Evolutionary conservation across 495 filamentous ascomycete species (phyloP), one percentile per base, ranked within the genome.

Genomic region (Aspergillus avenaceus): DNA sequence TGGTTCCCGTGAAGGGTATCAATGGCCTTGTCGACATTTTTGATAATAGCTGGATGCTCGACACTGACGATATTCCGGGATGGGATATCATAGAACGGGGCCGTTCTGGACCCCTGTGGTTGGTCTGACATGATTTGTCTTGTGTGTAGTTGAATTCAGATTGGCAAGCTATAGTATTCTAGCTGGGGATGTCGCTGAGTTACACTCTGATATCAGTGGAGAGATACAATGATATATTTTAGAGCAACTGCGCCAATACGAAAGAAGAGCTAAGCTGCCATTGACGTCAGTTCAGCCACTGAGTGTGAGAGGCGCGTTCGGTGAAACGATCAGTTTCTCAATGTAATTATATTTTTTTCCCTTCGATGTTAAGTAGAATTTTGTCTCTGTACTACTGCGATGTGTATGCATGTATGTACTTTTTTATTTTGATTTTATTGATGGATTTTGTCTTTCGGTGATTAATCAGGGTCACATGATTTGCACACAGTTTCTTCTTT

Each of bases 31-130:
- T 95, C 85, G 45, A 96, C 59, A 67, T 96, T 85, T 57, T 80
- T 81, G 58, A 97, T 72, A 43, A 95, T 82, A 51, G 84, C 85
- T 5, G 95, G 93, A 66, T 97, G 91, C 61, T 98, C 93, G 19
- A 97, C 78, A 49, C 83, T 84, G 26, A 90, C 79, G 37, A 97
- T 72, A 16, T 75, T 73, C 34, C 79, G 74, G 26, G 73, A 51
- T 2, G 88, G 90, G 23, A 96, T 72, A 0, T 67, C 34, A 52
- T 79, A 78, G 71, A 76, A 79, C 6, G 80, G 77, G 11, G 80
- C 77, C 8, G 64, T 71, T 54, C 65, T 54, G 8, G 58, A 41
- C n/a, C 42, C 53, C 11, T 58, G 55, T 14, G 49, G 47, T 7
- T 53, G n/a, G n/a, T n/a, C 42, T 18, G 64, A 55, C 61, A 67